phyloP scores from a whole-genome alignment of 257 asterid genomes.

The Jacaranda copaia region DNA sequence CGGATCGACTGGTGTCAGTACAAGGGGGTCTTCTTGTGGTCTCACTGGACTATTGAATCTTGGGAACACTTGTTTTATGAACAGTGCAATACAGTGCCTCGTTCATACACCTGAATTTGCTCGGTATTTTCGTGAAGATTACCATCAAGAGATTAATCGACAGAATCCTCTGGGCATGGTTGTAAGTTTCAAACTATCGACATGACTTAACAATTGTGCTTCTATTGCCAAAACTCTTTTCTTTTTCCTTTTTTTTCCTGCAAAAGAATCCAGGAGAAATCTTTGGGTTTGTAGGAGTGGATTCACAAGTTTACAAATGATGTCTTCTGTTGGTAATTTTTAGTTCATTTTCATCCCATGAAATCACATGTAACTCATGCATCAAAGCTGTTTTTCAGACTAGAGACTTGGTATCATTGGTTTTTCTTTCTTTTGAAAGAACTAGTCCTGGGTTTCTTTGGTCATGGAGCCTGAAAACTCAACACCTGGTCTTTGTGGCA shows the following conservation, averaged over 20 bases:
- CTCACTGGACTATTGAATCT: conserved; percentile 94
- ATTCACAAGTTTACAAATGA: conserved; percentile 9
- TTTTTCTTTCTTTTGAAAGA: conserved; percentile 1
- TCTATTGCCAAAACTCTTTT: conserved; percentile 9
- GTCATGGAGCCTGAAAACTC: conserved; percentile 17
- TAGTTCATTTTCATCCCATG: conserved; percentile 29
- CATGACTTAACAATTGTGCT: conserved; percentile 2
- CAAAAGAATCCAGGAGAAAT: background rate
- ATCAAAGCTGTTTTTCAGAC: background rate
- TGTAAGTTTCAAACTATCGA: conserved; percentile 72
- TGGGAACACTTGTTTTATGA: conserved; percentile 99
- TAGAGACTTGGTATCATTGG: conserved; percentile 10
- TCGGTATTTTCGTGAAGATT: conserved; percentile 93
- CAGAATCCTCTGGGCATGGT: conserved; percentile 99
- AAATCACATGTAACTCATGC: conserved; percentile 19
- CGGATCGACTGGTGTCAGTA: conserved; percentile 83
- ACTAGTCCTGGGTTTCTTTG: conserved; percentile 13
- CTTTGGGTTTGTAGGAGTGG: conserved; percentile 10
- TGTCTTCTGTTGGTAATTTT: conserved; percentile 26
- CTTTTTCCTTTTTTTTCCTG: background rate
- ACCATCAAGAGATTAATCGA: conserved; percentile 93
- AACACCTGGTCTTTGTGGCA: conserved; percentile 28
- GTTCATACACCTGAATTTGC: conserved; percentile 98
- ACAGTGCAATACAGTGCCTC: conserved; percentile 97
- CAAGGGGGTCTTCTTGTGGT: conserved; percentile 94